Evolutionary conservation across 768 basidiomycete species (phyloP).

Genomic region (Ramaria rubella): DNA sequence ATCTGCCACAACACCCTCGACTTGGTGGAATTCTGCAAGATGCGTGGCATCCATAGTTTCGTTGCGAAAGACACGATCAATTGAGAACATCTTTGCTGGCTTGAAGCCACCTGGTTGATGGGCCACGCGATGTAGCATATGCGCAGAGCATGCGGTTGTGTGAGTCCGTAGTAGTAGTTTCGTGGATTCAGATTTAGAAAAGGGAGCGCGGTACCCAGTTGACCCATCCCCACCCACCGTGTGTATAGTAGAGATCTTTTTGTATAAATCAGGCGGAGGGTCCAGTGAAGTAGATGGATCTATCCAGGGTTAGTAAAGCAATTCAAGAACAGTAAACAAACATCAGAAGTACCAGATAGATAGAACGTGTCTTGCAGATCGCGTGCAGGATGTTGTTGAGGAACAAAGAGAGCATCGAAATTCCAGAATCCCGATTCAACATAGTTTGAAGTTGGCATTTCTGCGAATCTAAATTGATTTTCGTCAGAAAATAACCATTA

Average conservation of each 20-base stretch:
- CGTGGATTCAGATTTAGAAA: slow-evolving; percentile 85
- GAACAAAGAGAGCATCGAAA: slow-evolving; percentile 96
- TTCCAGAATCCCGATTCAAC: slow-evolving; percentile 99
- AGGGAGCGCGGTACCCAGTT: slow-evolving; percentile 94
- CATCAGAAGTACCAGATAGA: slow-evolving; percentile 60
- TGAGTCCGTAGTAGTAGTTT: slow-evolving; percentile 94
- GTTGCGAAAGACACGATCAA: slow-evolving; percentile 97
- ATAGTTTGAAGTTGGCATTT: slow-evolving; percentile 95
- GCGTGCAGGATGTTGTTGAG: slow-evolving; percentile 97
- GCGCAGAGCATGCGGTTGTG: slow-evolving; percentile 89
- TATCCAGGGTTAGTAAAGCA: slow-evolving; percentile 21
- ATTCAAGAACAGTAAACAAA: slow-evolving; percentile 4
- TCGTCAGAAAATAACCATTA: background rate
- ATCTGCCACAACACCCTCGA: slow-evolving; percentile 99
- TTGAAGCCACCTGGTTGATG: slow-evolving; percentile 77
- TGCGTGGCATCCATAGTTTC: slow-evolving; percentile 99
- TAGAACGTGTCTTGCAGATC: slow-evolving; percentile 99
- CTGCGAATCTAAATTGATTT: slow-evolving; percentile 65
- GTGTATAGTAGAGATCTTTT: slow-evolving; percentile 77
- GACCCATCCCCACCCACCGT: slow-evolving; percentile 86
- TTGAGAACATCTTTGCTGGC: slow-evolving; percentile 92
- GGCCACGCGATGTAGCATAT: slow-evolving; percentile 92
- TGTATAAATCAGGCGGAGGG: slow-evolving; percentile 79
- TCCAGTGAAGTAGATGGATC: slow-evolving; percentile 74
- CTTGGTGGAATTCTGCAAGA: slow-evolving; percentile 98